Evolutionary conservation across 2,329 filamentous ascomycete genomes (phyloP).

Genomic region (Sordariomycetes sp.): DNA sequence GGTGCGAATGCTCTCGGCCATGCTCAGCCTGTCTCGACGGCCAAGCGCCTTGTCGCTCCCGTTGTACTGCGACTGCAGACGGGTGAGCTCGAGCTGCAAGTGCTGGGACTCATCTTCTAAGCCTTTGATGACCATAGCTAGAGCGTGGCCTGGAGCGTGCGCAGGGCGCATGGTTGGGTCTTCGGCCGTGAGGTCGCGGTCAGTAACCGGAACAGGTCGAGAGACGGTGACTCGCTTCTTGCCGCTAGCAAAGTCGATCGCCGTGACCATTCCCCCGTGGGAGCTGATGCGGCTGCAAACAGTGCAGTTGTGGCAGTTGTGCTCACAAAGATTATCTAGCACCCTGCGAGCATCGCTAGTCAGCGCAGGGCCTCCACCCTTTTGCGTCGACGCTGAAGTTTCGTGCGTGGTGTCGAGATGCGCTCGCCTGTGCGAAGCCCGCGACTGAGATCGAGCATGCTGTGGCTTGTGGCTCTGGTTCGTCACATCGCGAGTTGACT

Average conservation of each 20-base stretch:
- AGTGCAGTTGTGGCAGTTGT: constrained; percentile 47
- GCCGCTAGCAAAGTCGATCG: constrained; percentile 25
- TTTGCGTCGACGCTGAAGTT: constrained; percentile 12
- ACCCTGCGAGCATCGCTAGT: constrained; percentile 43
- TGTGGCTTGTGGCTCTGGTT: constrained; percentile 15
- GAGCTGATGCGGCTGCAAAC: constrained; percentile 46
- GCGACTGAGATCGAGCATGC: constrained; percentile 14
- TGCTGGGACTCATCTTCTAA: constrained; percentile 73
- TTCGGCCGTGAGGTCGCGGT: constrained; percentile 41
- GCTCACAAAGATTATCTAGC: constrained; percentile 42
- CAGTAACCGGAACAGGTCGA: constrained; percentile 58
- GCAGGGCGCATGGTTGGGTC: constrained; percentile 55
- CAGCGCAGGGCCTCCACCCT: constrained; percentile 32
- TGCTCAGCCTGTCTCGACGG: constrained; percentile 51
- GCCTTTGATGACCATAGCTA: constrained; percentile 76
- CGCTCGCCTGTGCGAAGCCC: constrained; percentile 14
- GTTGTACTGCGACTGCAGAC: constrained; percentile 54
- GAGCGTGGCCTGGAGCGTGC: constrained; percentile 60
- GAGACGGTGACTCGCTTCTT: constrained; percentile 54
- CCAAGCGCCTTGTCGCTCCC: constrained; percentile 57
- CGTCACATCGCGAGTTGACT: constrained; percentile 8
- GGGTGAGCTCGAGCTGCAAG: constrained; percentile 59
- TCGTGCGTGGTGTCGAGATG: constrained; percentile 2
- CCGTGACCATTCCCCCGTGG: constrained; percentile 27
- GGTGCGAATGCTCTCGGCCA: constrained; percentile 52